A percentile compares a stretch with the other conserved stretches of the same genome.
These are phyloP conservation scores for Dillenia suffruticosa DNA, from an alignment of 164 flowering plant species.

Conservation along the genomic window DNA sequence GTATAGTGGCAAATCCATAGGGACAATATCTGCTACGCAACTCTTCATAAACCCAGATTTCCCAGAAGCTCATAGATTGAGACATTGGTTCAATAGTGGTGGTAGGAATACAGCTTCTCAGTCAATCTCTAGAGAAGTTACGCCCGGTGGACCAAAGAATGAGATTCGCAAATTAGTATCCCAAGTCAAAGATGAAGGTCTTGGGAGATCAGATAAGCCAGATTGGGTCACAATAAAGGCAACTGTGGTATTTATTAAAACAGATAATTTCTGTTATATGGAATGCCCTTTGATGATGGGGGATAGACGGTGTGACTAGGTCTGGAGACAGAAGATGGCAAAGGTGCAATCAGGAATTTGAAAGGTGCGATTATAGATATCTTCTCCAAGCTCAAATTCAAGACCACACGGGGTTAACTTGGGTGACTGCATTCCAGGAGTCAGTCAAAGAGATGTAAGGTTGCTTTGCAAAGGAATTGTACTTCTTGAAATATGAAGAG, in stretches of 20 bases:
- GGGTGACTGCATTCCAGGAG: conserved; percentile 99
- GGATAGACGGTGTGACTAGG: conserved; percentile 78
- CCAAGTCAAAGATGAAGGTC: conserved; percentile 88
- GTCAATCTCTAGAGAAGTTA: conserved; percentile 72
- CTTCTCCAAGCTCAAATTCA: conserved; percentile 90
- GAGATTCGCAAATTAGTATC: conserved; percentile 72
- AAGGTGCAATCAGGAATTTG: conserved; percentile 81
- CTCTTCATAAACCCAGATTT: conserved; percentile 84
- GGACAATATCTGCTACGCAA: conserved; percentile 84
- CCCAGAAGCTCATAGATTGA: conserved; percentile 62
- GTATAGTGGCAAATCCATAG: conserved; percentile 87
- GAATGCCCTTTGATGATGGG: conserved; percentile 96
- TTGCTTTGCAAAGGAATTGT: conserved; percentile 78
- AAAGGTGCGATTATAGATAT: conserved; percentile 89
- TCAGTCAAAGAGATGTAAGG: conserved; percentile 88
- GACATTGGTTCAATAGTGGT: conserved; percentile 77
- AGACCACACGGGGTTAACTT: conserved; percentile 84
- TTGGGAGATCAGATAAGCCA: conserved; percentile 83
- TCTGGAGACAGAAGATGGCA: conserved; percentile 65
- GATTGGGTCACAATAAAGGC: conserved; percentile 90
- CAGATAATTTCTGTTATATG: conserved; percentile 83
- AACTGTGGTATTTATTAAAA: conserved; percentile 64
- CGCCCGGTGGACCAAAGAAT: conserved; percentile 46
- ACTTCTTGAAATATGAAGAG: conserved; percentile 55
- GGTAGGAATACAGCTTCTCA: conserved; percentile 54